Base-by-base conservation (phyloP, 768 basidiomycete genomes). In the Tricholomella constricta region DNA sequence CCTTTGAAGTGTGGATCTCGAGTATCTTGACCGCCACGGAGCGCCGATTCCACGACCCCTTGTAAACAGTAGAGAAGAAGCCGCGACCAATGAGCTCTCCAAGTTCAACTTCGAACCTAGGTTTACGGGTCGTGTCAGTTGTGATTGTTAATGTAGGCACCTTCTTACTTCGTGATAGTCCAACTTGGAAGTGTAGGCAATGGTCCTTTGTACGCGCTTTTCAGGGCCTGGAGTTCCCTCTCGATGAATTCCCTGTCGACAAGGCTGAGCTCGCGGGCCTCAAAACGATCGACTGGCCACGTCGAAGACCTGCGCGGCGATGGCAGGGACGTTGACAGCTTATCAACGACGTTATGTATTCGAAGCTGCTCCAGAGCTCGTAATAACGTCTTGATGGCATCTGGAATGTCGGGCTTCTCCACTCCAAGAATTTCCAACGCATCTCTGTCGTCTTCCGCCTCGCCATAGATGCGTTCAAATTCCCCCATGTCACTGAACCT, bases 61-160 rank as follows among this genome's bases (percentile, higher is more conserved):
- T 76, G 67, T 86, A 91, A 7, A 93, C 89, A 48, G 85, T 80
- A 9, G 86, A 87, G 72, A 90, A 89, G 68, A 81, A 85, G 0
- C 90, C 89, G 17, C 81, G 64, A 4, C 88, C 86, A 52, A 93
- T 83, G 61, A 83, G 81, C 53, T 77, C 72, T 25, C 83, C 84
- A 4, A 83, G 80, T 51, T 87, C 85, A 36, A 92, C 80, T 69
- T 94, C 91, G 58, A 85, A 88, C 51, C 82, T 83, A 43, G 6
- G 26, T 58, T 45, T 57, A 48, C 29, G 40, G 26, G 43, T 58
- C 31, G 37, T 25, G 23, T 37, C 20, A 40, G 10, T 6, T 36
- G 8, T n/a, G 42, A 15, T 26, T 38, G n/a, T n/a, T n/a, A 17
- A 25, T 36, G n/a, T 20, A 43, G 17, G 46, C n/a, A n/a, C n/a